phyloP scores from a whole-genome alignment of 164 flowering plant genomes.

The Piper betle region DNA sequence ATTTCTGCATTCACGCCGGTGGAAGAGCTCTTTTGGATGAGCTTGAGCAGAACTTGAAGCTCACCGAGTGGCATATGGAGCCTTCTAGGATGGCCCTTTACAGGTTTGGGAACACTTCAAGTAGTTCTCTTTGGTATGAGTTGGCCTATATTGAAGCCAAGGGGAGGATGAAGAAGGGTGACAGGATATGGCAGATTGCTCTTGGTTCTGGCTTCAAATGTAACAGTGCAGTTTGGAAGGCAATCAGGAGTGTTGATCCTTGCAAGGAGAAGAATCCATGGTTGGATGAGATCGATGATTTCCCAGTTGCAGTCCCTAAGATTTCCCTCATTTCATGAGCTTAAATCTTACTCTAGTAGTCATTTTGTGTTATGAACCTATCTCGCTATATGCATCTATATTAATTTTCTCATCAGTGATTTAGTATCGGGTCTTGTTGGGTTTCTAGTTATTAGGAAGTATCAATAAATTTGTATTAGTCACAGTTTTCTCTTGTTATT shows the following conservation, averaged over 20 bases:
- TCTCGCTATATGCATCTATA: too few species aligned
- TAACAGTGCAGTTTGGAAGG: constrained; percentile 79
- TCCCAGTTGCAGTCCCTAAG: constrained; percentile 55
- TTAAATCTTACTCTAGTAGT: too few species aligned
- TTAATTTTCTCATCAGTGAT: too few species aligned
- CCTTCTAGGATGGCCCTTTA: constrained; percentile 74
- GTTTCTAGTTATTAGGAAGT: too few species aligned
- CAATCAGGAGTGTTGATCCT: constrained; percentile 42
- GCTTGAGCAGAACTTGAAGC: constrained; percentile 62
- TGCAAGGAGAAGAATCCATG: constrained; percentile 64
- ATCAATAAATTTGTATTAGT: too few species aligned
- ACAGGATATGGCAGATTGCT: constrained; percentile 68
- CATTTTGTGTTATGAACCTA: too few species aligned
- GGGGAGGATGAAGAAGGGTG: constrained; percentile 62
- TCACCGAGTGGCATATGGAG: constrained; percentile 77
- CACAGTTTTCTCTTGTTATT: too few species aligned
- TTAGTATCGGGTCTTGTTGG: too few species aligned
- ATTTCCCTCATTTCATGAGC: too few species aligned
- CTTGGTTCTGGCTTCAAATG: constrained; percentile 79
- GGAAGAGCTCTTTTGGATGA: constrained; percentile 87
- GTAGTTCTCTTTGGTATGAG: too few species aligned
- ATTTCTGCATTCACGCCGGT: constrained; percentile 82
- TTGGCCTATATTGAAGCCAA: too few species aligned
- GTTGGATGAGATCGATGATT: constrained; percentile 58
- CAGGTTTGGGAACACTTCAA: too few species aligned